phyloP scores from a whole-genome alignment of 257 asterid species.

The Nemophila menziesii region DNA sequence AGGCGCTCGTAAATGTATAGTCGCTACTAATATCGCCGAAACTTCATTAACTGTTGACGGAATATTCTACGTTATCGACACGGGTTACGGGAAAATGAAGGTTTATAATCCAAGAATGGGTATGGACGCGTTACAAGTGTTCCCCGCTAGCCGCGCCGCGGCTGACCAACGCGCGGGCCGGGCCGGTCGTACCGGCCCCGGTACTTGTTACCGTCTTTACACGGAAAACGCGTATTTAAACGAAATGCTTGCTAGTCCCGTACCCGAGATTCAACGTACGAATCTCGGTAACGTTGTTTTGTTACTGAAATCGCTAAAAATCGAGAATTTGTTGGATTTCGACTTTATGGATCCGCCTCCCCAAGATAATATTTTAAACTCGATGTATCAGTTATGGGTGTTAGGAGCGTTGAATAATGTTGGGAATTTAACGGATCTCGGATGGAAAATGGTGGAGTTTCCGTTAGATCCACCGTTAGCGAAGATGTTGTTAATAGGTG shows the following conservation, averaged over 20 bases:
- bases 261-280: conserved; percentile 91
- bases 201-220: conserved; percentile 86
- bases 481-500: conserved; percentile 87
- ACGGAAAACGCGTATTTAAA: conserved; percentile 74
- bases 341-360: conserved; percentile 99
- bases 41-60: conserved; percentile 94
- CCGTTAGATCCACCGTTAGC: conserved; percentile 99
- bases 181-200: conserved; percentile 98
- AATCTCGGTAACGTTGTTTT: conserved; percentile 94
- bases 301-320: conserved; percentile 72
- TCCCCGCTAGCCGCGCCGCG: conserved; percentile 93
- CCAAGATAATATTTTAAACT: conserved; percentile 81
- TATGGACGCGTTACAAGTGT: conserved; percentile 98
- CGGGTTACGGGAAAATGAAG: conserved; percentile 87
- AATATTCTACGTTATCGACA: conserved; percentile 78
- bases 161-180: conserved; percentile 98
- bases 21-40: conserved; percentile 95
- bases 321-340: conserved; percentile 70
- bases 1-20: conserved; percentile 91
- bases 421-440: conserved; percentile 67
- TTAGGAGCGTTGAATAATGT: conserved; percentile 86
- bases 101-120: conserved; percentile 99
- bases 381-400: conserved; percentile 97
- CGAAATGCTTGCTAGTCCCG: conserved; percentile 89
- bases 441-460: conserved; percentile 98